Conservation (phyloP, 2,329 filamentous ascomycete species). For the Davidsoniella neocaledoniae region DNA sequence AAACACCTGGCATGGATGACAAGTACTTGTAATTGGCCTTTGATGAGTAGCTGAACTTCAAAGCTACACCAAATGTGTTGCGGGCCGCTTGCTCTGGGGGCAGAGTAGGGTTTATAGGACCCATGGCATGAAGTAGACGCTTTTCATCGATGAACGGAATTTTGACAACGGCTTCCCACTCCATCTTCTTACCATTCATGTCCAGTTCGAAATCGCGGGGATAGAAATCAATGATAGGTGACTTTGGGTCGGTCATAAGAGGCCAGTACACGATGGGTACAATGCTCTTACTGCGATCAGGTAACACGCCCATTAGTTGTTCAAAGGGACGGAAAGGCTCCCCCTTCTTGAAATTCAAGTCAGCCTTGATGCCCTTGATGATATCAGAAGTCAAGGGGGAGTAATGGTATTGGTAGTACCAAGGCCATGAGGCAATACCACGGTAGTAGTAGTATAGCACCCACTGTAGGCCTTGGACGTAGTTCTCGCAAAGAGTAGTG, state of each 20-base stretch:
- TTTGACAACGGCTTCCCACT: constrained; percentile 98
- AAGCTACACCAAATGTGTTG: constrained; percentile 78
- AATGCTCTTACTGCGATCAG: constrained; percentile 93
- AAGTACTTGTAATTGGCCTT: constrained; percentile 69
- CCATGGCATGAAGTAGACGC: constrained; percentile 72
- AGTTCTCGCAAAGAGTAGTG: constrained; percentile 76
- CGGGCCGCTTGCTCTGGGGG: constrained; percentile 60
- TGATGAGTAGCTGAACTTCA: constrained; percentile 80
- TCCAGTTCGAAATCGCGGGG: constrained; percentile 92
- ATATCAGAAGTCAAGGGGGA: constrained; percentile 96
- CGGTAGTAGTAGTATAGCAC: constrained; percentile 96
- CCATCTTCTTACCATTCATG: constrained; percentile 99
- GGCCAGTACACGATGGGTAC: constrained; percentile 77
- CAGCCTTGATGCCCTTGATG: constrained; percentile 66
- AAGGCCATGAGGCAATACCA: constrained; percentile 94
- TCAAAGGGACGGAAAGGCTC: constrained; percentile 92
- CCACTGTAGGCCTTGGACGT: constrained; percentile 95
- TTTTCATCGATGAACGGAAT: constrained; percentile 97
- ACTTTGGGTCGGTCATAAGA: constrained; percentile 78
- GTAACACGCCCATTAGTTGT: constrained; percentile 94
- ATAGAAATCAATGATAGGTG: constrained; percentile 95
- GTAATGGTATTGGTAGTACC: constrained; percentile 96
- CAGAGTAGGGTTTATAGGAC: constrained; percentile 62
- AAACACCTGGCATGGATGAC: constrained; percentile 74
- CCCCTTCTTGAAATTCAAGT: constrained; percentile 84